phyloP scores from a whole-genome alignment of 257 asterid species.

The Gynochthodes officinalis region DNA sequence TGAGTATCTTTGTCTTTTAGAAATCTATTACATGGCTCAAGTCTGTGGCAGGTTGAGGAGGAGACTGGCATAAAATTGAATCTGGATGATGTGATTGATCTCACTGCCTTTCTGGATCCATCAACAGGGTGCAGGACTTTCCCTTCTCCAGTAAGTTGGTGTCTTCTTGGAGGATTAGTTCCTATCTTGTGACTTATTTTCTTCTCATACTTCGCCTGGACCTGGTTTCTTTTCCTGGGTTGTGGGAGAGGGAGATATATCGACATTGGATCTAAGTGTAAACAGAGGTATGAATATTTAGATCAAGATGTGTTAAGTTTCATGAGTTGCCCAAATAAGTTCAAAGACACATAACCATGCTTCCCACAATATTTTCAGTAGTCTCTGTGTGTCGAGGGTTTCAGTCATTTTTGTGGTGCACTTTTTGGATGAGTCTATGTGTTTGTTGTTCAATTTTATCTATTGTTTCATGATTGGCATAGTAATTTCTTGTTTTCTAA shows the following conservation, averaged over 20 bases:
- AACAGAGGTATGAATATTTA: background rate
- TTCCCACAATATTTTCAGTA: background rate
- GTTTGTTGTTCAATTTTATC: background rate
- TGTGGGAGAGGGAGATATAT: background rate
- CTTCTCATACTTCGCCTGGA: background rate
- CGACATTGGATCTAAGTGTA: background rate
- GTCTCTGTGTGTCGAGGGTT: background rate
- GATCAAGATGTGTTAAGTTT: background rate
- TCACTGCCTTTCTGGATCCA: slow-evolving; percentile 70
- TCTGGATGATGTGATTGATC: slow-evolving; percentile 64
- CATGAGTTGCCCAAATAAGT: background rate
- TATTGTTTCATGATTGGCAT: background rate
- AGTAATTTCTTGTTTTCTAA: slow-evolving; percentile 12
- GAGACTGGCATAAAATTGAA: slow-evolving; percentile 77
- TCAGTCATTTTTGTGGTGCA: background rate
- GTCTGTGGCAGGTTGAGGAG: slow-evolving; percentile 73
- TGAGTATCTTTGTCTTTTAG: background rate
- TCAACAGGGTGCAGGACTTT: slow-evolving; percentile 66
- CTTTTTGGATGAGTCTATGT: background rate
- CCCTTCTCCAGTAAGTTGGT: slow-evolving; percentile 75
- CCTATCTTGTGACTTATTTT: background rate
- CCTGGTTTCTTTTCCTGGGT: background rate
- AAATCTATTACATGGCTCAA: background rate
- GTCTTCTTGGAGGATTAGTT: background rate
- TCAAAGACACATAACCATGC: background rate